Percentiles rank a stretch among this genome's conserved stretches.
Conservation (phyloP, 139 green algal species). For the Tetratostichococcus sp. region DNA sequence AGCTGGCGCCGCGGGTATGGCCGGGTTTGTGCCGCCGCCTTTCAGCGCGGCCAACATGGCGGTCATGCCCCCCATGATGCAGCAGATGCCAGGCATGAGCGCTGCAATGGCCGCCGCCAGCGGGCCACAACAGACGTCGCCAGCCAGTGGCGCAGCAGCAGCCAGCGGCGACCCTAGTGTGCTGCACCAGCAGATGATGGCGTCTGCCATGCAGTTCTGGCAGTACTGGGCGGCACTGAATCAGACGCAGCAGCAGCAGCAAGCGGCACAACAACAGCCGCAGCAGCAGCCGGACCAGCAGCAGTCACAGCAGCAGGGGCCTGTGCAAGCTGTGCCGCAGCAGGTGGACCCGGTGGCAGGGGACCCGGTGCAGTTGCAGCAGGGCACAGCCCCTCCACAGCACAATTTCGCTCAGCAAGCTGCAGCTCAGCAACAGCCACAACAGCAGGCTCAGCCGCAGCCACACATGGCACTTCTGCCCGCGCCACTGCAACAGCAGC, state of each 20-base stretch:
- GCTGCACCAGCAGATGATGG: background rate
- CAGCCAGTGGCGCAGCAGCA: too few species aligned
- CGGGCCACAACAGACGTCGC: too few species aligned
- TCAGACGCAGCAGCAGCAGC: background rate
- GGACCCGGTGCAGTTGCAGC: too few species aligned
- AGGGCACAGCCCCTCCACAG: background rate
- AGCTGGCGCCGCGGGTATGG: background rate
- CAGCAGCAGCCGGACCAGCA: background rate
- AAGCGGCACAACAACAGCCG: too few species aligned
- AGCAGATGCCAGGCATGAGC: background rate
- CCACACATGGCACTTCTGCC: background rate
- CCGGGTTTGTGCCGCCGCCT: background rate
- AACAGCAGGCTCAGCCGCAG: background rate
- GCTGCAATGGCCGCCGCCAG: background rate
- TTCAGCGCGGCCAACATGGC: background rate
- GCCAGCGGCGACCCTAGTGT: background rate
- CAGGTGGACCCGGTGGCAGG: too few species aligned
- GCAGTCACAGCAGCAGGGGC: background rate
- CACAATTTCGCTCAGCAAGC: too few species aligned
- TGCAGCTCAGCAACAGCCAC: background rate
- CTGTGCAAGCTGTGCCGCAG: background rate
- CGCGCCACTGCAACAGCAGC: background rate
- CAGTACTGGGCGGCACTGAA: background rate
- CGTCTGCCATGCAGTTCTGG: background rate
- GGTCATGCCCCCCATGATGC: background rate